Evolutionary conservation across 306 rosid species (phyloP).

Genomic region (Corylus heterophylla): DNA sequence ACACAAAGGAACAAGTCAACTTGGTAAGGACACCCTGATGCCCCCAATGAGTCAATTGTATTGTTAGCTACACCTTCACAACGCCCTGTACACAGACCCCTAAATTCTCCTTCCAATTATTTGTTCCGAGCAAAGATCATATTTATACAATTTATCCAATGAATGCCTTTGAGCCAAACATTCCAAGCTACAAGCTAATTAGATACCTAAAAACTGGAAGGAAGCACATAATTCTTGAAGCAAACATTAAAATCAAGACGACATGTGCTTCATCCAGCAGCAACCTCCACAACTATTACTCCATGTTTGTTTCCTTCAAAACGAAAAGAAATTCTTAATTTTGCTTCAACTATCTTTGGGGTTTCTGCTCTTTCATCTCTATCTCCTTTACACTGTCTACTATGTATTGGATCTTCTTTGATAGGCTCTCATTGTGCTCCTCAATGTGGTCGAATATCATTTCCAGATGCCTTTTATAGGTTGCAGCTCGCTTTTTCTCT

Average conservation of each 20-base stretch:
- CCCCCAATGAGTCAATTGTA: slow-evolving; percentile 26
- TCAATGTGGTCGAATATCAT: slow-evolving; percentile 84
- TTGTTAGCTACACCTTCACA: slow-evolving; percentile 24
- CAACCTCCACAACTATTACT: slow-evolving; percentile 22
- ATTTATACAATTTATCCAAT: slow-evolving; percentile 20
- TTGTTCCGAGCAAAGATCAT: slow-evolving; percentile 13
- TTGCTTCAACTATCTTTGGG: slow-evolving; percentile 47
- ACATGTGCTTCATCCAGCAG: slow-evolving; percentile 25
- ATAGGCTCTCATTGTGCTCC: slow-evolving; percentile 78
- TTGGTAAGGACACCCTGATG: slow-evolving; percentile 22
- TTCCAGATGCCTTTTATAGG: slow-evolving; percentile 92
- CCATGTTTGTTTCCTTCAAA: slow-evolving; percentile 21
- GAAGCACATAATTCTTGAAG: slow-evolving; percentile 26
- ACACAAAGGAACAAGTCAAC: slow-evolving; percentile 21
- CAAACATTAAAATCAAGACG: slow-evolving; percentile 13
- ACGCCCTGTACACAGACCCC: slow-evolving; percentile 43
- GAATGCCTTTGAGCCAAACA: slow-evolving; percentile 48
- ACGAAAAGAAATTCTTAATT: slow-evolving; percentile 14
- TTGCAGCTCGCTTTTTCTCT: slow-evolving; percentile 86
- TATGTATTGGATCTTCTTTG: slow-evolving; percentile 84
- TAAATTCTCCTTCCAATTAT: slow-evolving; percentile 33
- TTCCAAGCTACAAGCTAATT: slow-evolving; percentile 38
- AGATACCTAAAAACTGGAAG: slow-evolving; percentile 35
- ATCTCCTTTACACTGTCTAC: slow-evolving; percentile 83
- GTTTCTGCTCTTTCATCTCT: slow-evolving; percentile 63